These are phyloP conservation scores for Prunella vulgaris DNA, from an alignment of 257 asterid species.

Conservation along the genomic window DNA sequence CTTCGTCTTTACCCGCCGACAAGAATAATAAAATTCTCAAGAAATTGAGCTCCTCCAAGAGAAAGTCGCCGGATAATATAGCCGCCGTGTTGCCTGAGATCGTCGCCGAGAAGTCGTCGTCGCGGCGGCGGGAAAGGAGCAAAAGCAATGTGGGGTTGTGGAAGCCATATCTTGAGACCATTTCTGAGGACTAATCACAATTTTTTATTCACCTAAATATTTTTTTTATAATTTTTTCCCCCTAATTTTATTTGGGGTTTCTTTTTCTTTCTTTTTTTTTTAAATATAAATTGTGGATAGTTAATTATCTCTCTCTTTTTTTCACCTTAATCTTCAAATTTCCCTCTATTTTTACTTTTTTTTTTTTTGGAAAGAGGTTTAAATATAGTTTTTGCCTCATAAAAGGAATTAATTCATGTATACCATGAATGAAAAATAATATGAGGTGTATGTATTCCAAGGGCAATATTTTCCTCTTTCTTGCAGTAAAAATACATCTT, in stretches of 20 bases:
- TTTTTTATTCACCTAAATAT: background rate
- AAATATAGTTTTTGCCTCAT: conserved; percentile 18
- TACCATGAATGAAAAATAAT: background rate
- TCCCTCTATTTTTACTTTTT: background rate
- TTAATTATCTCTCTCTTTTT: background rate
- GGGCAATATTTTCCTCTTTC: conserved; percentile 10
- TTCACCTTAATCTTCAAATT: background rate
- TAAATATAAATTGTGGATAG: conserved; percentile 22
- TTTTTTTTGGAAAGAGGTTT: conserved; percentile 17
- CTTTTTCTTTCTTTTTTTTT: background rate
- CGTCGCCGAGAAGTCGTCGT: background rate
- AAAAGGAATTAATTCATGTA: background rate
- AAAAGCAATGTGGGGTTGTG: conserved; percentile 24
- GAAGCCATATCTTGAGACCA: conserved; percentile 29
- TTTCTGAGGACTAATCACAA: conserved; percentile 20
- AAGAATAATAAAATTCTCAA: conserved; percentile 37
- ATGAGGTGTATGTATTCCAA: conserved; percentile 22
- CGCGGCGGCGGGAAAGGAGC: conserved; percentile 24
- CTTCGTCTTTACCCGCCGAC: conserved; percentile 51
- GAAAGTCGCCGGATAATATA: conserved; percentile 9
- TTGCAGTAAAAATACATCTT: background rate
- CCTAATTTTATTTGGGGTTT: background rate
- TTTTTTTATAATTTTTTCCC: conserved; percentile 11
- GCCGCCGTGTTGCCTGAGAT: background rate
- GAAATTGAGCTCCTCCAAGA: conserved; percentile 17